Percentiles rank a stretch among this genome's conserved stretches.
phyloP scores from a whole-genome alignment of 768 basidiomycete genomes.

The Coprinopsis cinerea region DNA sequence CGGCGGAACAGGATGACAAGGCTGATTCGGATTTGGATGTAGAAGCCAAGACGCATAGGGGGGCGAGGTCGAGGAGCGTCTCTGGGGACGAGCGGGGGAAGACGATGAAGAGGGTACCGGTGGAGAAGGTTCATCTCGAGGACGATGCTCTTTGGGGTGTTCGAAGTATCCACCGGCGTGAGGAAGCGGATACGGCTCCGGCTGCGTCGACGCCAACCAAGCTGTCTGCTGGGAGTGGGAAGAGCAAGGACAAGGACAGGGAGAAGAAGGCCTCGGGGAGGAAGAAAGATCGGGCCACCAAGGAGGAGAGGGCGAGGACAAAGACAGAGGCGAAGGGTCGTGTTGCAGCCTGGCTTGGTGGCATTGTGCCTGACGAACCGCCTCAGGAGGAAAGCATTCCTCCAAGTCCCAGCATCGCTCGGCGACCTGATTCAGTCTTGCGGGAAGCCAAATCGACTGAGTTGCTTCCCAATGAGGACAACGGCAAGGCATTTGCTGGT shows the following conservation, averaged over 20 bases:
- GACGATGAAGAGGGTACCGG: background rate
- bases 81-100: slow-evolving; percentile 15
- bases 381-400: slow-evolving; percentile 44
- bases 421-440: background rate
- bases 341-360: slow-evolving; percentile 75
- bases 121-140: background rate
- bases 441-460: background rate
- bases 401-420: slow-evolving; percentile 31
- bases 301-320: slow-evolving; percentile 22
- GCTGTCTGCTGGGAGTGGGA: slow-evolving; percentile 14
- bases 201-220: slow-evolving; percentile 14
- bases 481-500: background rate
- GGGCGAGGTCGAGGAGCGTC: slow-evolving; percentile 16
- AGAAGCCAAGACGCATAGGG: slow-evolving; percentile 27
- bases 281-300: slow-evolving; percentile 22
- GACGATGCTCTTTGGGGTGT: slow-evolving; percentile 9
- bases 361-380: slow-evolving; percentile 52
- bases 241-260: slow-evolving; percentile 16
- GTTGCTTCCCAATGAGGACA: background rate
- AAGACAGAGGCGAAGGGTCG: slow-evolving; percentile 54
- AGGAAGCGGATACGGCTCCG: slow-evolving; percentile 14
- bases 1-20: slow-evolving; percentile 9
- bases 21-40: slow-evolving; percentile 20
- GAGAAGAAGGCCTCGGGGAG: slow-evolving; percentile 20
- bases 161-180: slow-evolving; percentile 19